Conservation (phyloP, 805 yeast genomes). For the Candida sithepensis region DNA sequence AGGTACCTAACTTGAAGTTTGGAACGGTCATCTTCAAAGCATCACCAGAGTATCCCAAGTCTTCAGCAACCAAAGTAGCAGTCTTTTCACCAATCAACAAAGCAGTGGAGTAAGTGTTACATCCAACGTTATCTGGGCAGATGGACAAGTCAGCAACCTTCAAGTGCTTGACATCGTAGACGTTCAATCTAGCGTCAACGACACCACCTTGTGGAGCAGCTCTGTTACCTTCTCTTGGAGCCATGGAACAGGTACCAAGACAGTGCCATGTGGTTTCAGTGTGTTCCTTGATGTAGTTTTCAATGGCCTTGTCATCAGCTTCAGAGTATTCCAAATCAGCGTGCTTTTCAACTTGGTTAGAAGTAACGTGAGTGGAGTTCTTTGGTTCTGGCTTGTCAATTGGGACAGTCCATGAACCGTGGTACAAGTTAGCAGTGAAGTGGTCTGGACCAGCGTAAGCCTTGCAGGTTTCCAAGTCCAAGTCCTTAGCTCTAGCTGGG, state of each 20-base stretch:
- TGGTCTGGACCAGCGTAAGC: slow-evolving; percentile 27
- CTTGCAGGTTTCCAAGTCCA: slow-evolving; percentile 24
- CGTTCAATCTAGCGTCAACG: slow-evolving; percentile 25
- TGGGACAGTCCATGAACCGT: slow-evolving; percentile 30
- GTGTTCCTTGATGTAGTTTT: slow-evolving; percentile 27
- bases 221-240: slow-evolving; percentile 28
- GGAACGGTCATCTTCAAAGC: slow-evolving; percentile 27
- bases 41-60: slow-evolving; percentile 28
- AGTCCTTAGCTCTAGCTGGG: slow-evolving; percentile 27
- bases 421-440: slow-evolving; percentile 25
- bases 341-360: slow-evolving; percentile 23
- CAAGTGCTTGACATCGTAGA: slow-evolving; percentile 25
- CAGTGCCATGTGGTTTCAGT: slow-evolving; percentile 31
- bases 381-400: slow-evolving; percentile 20
- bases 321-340: slow-evolving; percentile 22
- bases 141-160: slow-evolving; percentile 30
- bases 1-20: slow-evolving; percentile 26
- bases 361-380: slow-evolving; percentile 21
- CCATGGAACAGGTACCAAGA: slow-evolving; percentile 28
- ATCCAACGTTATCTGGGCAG: slow-evolving; percentile 30
- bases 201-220: slow-evolving; percentile 28
- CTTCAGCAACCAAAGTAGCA: slow-evolving; percentile 28
- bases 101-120: slow-evolving; percentile 30
- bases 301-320: slow-evolving; percentile 27
- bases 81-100: slow-evolving; percentile 28